Base-by-base conservation (phyloP, 768 basidiomycete species). In the Suillus lakei region DNA sequence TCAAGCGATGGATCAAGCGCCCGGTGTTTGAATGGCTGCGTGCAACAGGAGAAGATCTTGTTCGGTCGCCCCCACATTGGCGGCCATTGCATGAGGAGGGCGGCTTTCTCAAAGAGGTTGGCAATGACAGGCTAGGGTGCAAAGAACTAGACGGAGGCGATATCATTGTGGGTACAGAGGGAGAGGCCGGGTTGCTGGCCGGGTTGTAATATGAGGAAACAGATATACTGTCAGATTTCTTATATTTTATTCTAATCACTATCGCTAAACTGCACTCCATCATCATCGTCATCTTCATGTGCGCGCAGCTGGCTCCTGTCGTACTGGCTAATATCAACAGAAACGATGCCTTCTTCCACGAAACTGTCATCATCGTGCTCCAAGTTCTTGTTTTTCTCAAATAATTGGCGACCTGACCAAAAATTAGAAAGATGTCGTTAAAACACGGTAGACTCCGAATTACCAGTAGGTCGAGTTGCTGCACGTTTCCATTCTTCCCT, bases 251-350 rank as follows among this genome's bases (percentile, higher is more conserved):
- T 36, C 85, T 77, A 95, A 78, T 96, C 95, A 71, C 93, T 95
- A 75, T 96, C 95, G 72, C 93, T 95, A 75, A 95, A 93, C 66
- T 86, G 85, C 64, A 95, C 78, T 61, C 78, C 78, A 28, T 85
- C 85, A 66, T 91, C 87, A 38, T 93, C 91, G 26, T 82, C 90
- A 74, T 79, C 77, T 59, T 78, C 72, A 48, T 76, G 63, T 30
- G 67, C 69, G 53, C 85, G 83, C 30, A 80, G 72, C 53, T 81
- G 81, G 46, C 83, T 84, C 67, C 96, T 85, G 63, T 95, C 91
- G 71, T 96, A 99, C 75, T 96, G 91, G 69, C 89, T 92, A 72
- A 93, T 77, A 75, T 98, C 96, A 60, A 99, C 93, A 26, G 92
- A 93, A 62, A 91, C 88, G 0, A 88, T 86, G 30, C 88, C 96